These are phyloP conservation scores for Neurospora tetrasperma DNA, from an alignment of 495 filamentous ascomycete species.

Conservation along the genomic window DNA sequence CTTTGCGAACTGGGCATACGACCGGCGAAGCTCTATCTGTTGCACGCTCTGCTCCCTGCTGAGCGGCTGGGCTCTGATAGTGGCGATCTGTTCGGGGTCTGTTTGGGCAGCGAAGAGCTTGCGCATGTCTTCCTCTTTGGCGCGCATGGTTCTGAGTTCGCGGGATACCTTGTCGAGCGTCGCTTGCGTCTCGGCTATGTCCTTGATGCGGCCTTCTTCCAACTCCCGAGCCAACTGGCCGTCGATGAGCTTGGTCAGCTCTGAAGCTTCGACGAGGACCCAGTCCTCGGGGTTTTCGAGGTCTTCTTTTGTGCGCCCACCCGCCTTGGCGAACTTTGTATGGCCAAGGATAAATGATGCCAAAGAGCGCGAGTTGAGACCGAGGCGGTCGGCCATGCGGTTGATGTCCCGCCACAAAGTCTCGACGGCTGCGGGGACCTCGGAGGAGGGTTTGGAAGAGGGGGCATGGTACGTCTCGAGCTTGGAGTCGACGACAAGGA, in stretches of 20 bases:
- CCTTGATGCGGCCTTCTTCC: constrained; percentile 51
- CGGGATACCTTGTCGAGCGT: constrained; percentile 50
- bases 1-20: constrained; percentile 57
- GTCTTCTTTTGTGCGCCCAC: constrained; percentile 42
- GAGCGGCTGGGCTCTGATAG: constrained; percentile 58
- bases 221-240: constrained; percentile 46
- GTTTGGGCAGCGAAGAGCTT: constrained; percentile 52
- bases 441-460: constrained; percentile 44
- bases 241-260: constrained; percentile 48
- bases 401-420: constrained; percentile 86
- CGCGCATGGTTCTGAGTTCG: constrained; percentile 55
- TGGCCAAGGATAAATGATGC: constrained; percentile 62
- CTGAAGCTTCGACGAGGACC: constrained; percentile 58
- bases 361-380: constrained; percentile 72
- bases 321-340: constrained; percentile 36
- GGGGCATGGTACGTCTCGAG: constrained; percentile 5
- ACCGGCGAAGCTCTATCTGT: constrained; percentile 69
- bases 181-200: constrained; percentile 52
- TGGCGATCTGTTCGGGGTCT: constrained; percentile 52
- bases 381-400: constrained; percentile 88
- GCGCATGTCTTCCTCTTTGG: constrained; percentile 61
- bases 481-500: constrained; percentile 37
- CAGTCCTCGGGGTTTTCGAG: constrained; percentile 57
- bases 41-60: constrained; percentile 69
- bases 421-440: constrained; percentile 41